A percentile compares a stretch with the other conserved stretches of the same genome.
phyloP scores from a whole-genome alignment of 225 moss, liverwort and hornwort genomes.

The Pseudisothecium myosuroides region DNA sequence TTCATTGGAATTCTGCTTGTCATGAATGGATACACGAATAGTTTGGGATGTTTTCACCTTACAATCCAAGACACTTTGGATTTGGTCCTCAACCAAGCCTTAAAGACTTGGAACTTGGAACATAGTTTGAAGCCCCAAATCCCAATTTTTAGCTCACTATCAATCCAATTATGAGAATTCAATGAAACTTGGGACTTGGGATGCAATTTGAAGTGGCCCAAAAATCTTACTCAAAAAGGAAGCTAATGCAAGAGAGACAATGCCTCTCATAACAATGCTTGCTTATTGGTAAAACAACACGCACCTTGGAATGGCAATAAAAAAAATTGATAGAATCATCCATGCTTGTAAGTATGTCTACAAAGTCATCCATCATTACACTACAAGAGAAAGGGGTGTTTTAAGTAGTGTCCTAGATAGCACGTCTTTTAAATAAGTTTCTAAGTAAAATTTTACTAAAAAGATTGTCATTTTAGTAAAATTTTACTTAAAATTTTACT shows the following conservation, averaged over 20 bases:
- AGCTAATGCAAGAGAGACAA: not conserved
- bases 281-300: not conserved
- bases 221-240: not conserved
- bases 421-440: too few relatives aligned
- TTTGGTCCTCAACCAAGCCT: not conserved
- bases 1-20: not conserved
- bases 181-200: not conserved
- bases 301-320: not conserved
- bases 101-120: not conserved
- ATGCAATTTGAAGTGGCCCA: not conserved
- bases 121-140: not conserved
- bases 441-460: too few relatives aligned
- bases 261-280: accelerated
- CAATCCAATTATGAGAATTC: not conserved
- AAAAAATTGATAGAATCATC: not conserved
- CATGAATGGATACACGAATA: accelerated
- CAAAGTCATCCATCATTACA: not conserved
- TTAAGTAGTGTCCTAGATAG: too few relatives aligned
- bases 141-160: accelerated
- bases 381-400: too few relatives aligned
- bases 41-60: too few relatives aligned
- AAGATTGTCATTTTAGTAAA: too few relatives aligned
- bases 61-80: not conserved
- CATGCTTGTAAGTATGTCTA: not conserved
- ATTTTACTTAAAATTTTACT: too few relatives aligned